A percentile compares a stretch with the other conserved stretches of the same genome.
phyloP scores from a whole-genome alignment of 2,329 filamentous ascomycete species.

The Mollisia scopiformis region DNA sequence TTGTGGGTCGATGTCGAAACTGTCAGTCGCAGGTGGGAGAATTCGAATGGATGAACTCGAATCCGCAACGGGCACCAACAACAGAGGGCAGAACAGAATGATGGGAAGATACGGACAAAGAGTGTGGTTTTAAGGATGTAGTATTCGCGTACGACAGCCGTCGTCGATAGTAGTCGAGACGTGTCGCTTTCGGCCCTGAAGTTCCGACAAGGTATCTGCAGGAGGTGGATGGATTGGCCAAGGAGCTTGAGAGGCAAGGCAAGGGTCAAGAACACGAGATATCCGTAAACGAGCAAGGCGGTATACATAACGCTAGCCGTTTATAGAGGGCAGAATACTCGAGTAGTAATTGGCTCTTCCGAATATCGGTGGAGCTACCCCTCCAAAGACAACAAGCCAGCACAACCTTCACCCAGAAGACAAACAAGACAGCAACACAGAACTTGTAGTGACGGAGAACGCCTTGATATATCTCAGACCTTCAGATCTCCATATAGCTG shows the following conservation, averaged over 20 bases:
- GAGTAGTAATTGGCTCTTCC: not conserved
- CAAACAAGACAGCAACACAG: not conserved
- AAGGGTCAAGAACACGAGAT: not conserved
- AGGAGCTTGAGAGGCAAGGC: not conserved
- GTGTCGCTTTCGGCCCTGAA: conserved; percentile 4
- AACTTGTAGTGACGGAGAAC: not conserved
- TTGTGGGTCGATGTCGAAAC: not conserved
- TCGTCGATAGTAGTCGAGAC: conserved; percentile 12
- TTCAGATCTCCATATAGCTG: not conserved
- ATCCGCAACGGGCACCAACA: not conserved
- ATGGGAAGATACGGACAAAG: not conserved
- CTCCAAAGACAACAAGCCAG: not conserved
- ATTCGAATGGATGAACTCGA: not conserved
- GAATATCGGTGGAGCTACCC: not conserved
- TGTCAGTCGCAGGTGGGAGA: not conserved
- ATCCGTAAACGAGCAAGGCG: not conserved
- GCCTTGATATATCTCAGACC: not conserved
- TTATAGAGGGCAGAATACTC: too few species aligned
- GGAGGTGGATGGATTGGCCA: conserved; percentile 5
- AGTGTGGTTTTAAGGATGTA: too few species aligned
- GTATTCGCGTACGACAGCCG: not conserved
- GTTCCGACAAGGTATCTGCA: not conserved
- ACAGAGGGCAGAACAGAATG: not conserved
- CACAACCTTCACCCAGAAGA: not conserved
- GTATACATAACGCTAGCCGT: not conserved